phyloP scores from a whole-genome alignment of 257 asterid genomes.

The Leonotis leonurus region DNA sequence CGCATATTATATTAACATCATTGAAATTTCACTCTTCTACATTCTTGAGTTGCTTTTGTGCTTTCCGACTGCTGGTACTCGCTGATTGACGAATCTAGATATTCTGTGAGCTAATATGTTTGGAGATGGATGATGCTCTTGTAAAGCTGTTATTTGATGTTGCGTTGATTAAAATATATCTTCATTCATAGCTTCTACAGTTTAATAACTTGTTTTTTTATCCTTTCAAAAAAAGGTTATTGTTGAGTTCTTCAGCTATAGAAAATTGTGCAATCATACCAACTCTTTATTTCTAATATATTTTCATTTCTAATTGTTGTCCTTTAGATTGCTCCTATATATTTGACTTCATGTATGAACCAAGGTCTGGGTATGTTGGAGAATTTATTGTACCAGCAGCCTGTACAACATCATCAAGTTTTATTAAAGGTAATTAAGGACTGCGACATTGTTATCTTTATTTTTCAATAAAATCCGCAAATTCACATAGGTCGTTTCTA shows the following conservation, averaged over 20 bases:
- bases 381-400: slow-evolving; percentile 68
- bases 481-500: slow-evolving; percentile 6
- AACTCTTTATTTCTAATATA: neutral
- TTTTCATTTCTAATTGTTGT: slow-evolving; percentile 15
- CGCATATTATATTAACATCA: too few relatives aligned
- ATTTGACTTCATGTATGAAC: slow-evolving; percentile 65
- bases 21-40: too few relatives aligned
- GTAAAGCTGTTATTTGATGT: too few relatives aligned
- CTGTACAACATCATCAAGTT: slow-evolving; percentile 71
- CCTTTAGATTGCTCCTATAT: slow-evolving; percentile 79
- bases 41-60: too few relatives aligned
- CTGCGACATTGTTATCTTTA: too few relatives aligned
- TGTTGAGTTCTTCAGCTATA: neutral
- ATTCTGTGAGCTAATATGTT: too few relatives aligned
- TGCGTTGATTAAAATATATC: too few relatives aligned
- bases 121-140: too few relatives aligned
- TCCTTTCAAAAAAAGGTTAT: neutral
- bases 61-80: too few relatives aligned
- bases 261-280: neutral
- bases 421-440: slow-evolving; percentile 56
- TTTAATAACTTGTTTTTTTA: neutral
- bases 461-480: neutral
- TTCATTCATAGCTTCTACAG: too few relatives aligned
- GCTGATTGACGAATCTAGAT: too few relatives aligned
- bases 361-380: slow-evolving; percentile 86